Conservation (phyloP, 2,329 filamentous ascomycete genomes). For the Ceratocystiopsis sp. region DNA sequence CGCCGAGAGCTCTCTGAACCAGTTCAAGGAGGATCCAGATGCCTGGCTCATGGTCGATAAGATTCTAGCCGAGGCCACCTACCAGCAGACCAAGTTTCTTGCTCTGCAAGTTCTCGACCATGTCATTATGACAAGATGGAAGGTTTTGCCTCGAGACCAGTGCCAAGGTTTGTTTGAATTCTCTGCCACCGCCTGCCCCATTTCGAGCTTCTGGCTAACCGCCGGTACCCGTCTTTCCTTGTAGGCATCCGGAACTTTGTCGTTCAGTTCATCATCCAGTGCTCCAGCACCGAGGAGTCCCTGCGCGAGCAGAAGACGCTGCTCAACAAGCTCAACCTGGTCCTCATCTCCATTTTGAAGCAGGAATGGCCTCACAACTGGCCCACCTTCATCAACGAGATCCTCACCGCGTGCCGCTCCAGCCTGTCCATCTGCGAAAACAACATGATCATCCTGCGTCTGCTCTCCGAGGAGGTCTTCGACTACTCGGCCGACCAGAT, state of each 20-base stretch:
- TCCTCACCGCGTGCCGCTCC: slow-evolving; percentile 88
- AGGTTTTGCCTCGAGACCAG: slow-evolving; percentile 88
- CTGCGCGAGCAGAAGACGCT: slow-evolving; percentile 72
- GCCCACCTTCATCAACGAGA: slow-evolving; percentile 99
- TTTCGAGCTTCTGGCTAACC: not conserved
- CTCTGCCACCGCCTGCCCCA: not conserved
- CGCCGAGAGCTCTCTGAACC: slow-evolving; percentile 82
- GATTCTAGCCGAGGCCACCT: slow-evolving; percentile 82
- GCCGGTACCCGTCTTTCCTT: slow-evolving; percentile 8
- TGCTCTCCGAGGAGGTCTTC: slow-evolving; percentile 95
- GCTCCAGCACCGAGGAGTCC: slow-evolving; percentile 76
- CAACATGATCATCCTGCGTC: slow-evolving; percentile 94
- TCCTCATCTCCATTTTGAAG: slow-evolving; percentile 93
- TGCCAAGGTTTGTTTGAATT: slow-evolving; percentile 52
- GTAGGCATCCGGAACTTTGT: slow-evolving; percentile 96
- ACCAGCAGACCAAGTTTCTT: slow-evolving; percentile 93
- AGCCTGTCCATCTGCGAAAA: slow-evolving; percentile 97
- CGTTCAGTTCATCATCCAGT: slow-evolving; percentile 94
- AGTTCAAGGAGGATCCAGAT: slow-evolving; percentile 99
- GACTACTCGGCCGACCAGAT: slow-evolving; percentile 98
- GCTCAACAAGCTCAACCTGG: slow-evolving; percentile 94
- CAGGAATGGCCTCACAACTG: slow-evolving; percentile 99
- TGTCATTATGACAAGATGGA: slow-evolving; percentile 98
- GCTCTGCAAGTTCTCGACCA: slow-evolving; percentile 93
- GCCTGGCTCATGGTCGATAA: slow-evolving; percentile 96